A percentile compares a stretch with the other conserved stretches of the same genome.
Conservation (phyloP, 176 grass and related monocot species). For the Coix lacrymajobi region DNA sequence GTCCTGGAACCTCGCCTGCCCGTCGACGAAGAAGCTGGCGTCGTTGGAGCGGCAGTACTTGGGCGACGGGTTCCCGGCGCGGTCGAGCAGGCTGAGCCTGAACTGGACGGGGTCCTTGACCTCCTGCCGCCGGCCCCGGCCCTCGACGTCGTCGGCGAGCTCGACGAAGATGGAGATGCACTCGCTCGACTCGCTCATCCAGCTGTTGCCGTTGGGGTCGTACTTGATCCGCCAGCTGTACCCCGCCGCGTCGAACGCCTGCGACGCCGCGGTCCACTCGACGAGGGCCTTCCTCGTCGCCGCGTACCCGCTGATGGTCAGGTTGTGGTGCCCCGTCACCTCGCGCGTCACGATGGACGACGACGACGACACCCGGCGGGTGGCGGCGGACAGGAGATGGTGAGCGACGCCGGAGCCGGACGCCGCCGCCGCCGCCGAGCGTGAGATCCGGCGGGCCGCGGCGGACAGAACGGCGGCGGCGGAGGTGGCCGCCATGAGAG, state of each 20-base stretch:
- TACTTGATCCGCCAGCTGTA: background rate
- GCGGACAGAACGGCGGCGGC: too few relatives aligned
- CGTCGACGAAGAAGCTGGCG: background rate
- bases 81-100: background rate
- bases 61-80: background rate
- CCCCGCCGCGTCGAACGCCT: background rate
- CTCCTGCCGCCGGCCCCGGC: background rate
- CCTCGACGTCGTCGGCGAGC: background rate
- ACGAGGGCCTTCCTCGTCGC: background rate
- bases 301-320: background rate
- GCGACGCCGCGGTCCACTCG: background rate
- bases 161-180: background rate
- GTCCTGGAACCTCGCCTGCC: background rate
- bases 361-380: background rate
- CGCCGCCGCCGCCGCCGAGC: background rate
- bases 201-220: background rate
- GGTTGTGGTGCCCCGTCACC: background rate
- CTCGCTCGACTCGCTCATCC: background rate
- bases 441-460: too few relatives aligned
- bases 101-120: background rate
- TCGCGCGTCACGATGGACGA: background rate
- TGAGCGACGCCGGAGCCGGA: too few relatives aligned
- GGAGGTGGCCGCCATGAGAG: too few relatives aligned
- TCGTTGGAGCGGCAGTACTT: background rate
- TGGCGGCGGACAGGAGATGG: background rate